Percentiles rank a stretch among this genome's conserved stretches.
Evolutionary conservation across 441 rosid genomes (phyloP).

Genomic region (Rhodomyrtus psidioides): DNA sequence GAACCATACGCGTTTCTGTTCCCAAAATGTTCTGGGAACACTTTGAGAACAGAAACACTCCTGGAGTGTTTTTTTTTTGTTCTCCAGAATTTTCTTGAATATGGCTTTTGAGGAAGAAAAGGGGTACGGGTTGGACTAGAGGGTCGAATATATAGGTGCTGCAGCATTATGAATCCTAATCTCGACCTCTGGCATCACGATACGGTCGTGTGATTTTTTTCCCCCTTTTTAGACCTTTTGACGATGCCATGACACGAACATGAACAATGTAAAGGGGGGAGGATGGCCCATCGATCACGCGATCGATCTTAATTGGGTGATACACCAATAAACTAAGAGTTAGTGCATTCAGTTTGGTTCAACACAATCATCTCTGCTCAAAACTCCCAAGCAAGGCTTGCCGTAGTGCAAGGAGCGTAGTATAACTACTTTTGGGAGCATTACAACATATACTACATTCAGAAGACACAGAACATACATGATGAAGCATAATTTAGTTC

Average conservation of each 20-base stretch:
- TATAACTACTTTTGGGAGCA: neutral
- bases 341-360: neutral
- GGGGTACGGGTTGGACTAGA: neutral
- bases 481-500: neutral
- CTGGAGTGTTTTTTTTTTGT: too few species aligned
- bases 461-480: neutral
- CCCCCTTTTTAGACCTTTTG: neutral
- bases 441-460: neutral
- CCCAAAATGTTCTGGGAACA: too few species aligned
- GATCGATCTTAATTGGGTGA: neutral
- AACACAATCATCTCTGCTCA: neutral
- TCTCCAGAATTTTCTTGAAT: neutral
- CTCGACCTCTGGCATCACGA: neutral
- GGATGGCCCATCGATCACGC: neutral
- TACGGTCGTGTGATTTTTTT: too few species aligned
- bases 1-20: too few species aligned
- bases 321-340: neutral
- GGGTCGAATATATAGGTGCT: neutral
- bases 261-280: neutral
- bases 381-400: neutral
- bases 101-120: neutral
- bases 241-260: neutral
- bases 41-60: too few species aligned
- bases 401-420: neutral
- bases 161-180: neutral